Base-by-base conservation (phyloP, 768 basidiomycete species). In the Auriscalpium microsporum region DNA sequence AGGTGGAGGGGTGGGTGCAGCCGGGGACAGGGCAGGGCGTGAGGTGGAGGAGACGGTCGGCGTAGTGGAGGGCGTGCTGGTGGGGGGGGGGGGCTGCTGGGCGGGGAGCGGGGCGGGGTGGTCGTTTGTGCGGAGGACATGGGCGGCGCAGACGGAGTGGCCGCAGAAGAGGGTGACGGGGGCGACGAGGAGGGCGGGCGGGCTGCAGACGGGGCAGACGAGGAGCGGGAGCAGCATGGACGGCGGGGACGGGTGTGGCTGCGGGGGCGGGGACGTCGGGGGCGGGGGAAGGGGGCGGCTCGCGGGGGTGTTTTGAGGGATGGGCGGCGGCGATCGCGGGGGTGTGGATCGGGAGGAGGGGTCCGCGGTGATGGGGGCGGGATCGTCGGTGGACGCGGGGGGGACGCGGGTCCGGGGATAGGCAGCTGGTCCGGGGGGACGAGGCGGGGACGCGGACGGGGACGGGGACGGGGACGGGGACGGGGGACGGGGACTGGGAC, bases 111-210 rank as follows among this genome's bases (percentile, higher is more conserved):
- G 40, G 61, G 48, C 11, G 56, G 44, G 47, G 55, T 28, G 17
- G 34, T 42, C 58, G 14, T 37, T 19, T n/a, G 19, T 48, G 16
- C 38, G 36, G 53, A 21, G 66, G 61, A 60, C 58, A 56, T 66
- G 54, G 76, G 61, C 46, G 0, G 80, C 68, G 63, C 92, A 96
- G 58, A 94, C 59, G 19, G 91, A 78, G 66, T 96, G 93, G 52
- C 93, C 93, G 64, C 93, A 96, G 62, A 74, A 78, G 42, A 95
- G 82, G 9, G 75, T 79, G 37, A 78, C 71, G 2, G 84, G 83
- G 4, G 71, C 65, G 21, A 62, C 55, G 21, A 84, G 72, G 53
- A 70, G 54, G 21, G 67, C 42, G 1, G 67, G 57, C 8, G 69
- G 65, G 1, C 63, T 52, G 61, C 87, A 88, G 68, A 79, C 64